A percentile compares a stretch with the other conserved stretches of the same genome.
Conservation (phyloP, 1,284 basidiomycete species). For the Fistulinella staudtii region DNA sequence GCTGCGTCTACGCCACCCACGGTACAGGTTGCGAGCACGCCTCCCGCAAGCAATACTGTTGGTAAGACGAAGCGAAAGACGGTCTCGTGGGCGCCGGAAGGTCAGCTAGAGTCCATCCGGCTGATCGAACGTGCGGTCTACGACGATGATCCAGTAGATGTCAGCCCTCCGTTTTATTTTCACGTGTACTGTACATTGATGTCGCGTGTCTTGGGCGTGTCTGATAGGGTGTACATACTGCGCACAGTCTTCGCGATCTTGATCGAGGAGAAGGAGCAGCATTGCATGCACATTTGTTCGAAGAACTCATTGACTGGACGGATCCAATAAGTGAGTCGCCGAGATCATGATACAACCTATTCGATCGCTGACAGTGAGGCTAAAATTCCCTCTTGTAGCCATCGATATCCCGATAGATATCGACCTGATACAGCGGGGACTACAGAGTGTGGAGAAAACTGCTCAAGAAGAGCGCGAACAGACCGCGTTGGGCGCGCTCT, state of each 20-base stretch:
- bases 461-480: constrained; percentile 72
- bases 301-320: constrained; percentile 78
- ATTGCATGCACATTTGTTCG: constrained; percentile 72
- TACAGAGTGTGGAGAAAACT: constrained; percentile 59
- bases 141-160: constrained; percentile 78
- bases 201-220: constrained; percentile 36
- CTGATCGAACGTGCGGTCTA: constrained; percentile 79
- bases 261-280: constrained; percentile 81
- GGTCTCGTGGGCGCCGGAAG: constrained; percentile 74
- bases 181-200: constrained; percentile 55
- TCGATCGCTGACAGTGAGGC: constrained; percentile 18
- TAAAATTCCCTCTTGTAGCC: constrained; percentile 36
- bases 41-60: constrained; percentile 33
- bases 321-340: constrained; percentile 63
- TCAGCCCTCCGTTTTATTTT: constrained; percentile 51
- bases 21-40: constrained; percentile 29
- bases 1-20: constrained; percentile 40
- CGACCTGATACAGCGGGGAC: constrained; percentile 52
- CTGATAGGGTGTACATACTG: constrained; percentile 59
- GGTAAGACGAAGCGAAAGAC: constrained; percentile 65
- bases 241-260: constrained; percentile 73
- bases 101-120: constrained; percentile 64
- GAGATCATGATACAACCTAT: constrained; percentile 7
- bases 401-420: constrained; percentile 59
- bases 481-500: constrained; percentile 69